Percentiles rank a stretch among this genome's conserved stretches.
Conservation (phyloP, 2,329 filamentous ascomycete species). For the Botrytis porri region DNA sequence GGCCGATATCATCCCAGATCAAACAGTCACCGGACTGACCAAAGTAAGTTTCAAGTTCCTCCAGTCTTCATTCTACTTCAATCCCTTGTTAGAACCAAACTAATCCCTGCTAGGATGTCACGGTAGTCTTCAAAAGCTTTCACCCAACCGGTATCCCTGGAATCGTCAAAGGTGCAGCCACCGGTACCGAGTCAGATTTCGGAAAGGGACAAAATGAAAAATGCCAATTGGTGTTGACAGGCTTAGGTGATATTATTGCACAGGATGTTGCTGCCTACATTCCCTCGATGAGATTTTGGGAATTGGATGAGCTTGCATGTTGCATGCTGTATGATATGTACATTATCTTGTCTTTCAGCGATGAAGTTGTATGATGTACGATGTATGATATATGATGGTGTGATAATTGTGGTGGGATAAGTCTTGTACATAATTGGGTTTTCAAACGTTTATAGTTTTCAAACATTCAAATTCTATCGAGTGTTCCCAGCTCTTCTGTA, state of each 20-base stretch:
- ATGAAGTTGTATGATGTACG: background rate
- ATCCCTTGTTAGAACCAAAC: background rate
- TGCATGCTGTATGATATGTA: background rate
- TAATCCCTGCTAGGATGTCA: no score
- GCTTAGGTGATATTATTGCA: background rate
- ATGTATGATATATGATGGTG: background rate
- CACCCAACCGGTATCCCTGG: background rate
- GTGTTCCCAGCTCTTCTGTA: background rate
- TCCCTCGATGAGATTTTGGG: background rate
- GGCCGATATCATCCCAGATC: background rate
- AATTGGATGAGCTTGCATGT: background rate
- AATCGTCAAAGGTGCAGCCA: background rate
- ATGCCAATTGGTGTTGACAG: background rate
- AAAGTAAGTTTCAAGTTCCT: background rate
- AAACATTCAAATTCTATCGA: background rate
- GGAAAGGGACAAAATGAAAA: background rate
- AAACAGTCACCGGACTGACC: background rate
- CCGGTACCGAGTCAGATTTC: background rate
- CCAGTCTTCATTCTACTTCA: background rate
- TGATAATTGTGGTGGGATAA: background rate
- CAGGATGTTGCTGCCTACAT: background rate
- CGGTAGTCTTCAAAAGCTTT: background rate
- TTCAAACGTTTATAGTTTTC: background rate
- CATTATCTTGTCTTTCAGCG: background rate
- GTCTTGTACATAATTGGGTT: background rate